Base-by-base conservation (phyloP, 805 yeast species). In the Starmerella sirachaensis region DNA sequence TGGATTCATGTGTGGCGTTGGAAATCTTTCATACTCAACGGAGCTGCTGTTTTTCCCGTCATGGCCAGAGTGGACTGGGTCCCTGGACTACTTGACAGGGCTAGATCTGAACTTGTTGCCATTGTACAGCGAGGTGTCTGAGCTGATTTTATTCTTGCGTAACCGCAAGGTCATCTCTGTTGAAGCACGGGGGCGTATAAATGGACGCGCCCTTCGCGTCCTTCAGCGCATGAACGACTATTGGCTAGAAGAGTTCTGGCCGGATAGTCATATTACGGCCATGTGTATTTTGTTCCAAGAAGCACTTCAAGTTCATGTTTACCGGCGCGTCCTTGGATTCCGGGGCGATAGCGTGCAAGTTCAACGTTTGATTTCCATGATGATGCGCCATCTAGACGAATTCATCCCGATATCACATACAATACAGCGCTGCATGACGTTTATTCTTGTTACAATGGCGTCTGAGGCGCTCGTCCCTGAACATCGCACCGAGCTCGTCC, bases 101-200 rank as follows among this genome's bases (percentile, higher is more conserved):
- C 72, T 81, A 53, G 85, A 80, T 46, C 62, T 75, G 10, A 64
- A 64, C 42, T 65, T 78, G 40, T 59, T 80, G 16, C 77, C 80
- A 0, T 63, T 68, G 22, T 71, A 72, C 43, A 65, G 77, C 16
- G 66, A 71, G 29, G 64, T 76, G 8, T 56, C 66, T 12, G 48
- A 53, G 29, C 45, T 72, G 29, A 62, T 18, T 57, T 55, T 21
- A 12, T 12, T 35, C 10, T 17, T 29, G 10, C 18, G 33, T 41
- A 54, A 14, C 44, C 55, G 44, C 14, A 47, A 33, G 24, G 35
- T 21, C 27, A 37, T 23, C 33, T 41, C 55, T 19, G 52, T n/a
- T 14, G 33, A 22, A 13, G 20, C 57, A 18, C 40, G 29, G 6
- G 43, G 20, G 11, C 28, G 28, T 13, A 25, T 37, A n/a, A 28